A percentile compares a stretch with the other conserved stretches of the same genome.
Evolutionary conservation across 2,329 filamentous ascomycete species (phyloP).

Genomic region (Teratosphaeria epicoccoides): DNA sequence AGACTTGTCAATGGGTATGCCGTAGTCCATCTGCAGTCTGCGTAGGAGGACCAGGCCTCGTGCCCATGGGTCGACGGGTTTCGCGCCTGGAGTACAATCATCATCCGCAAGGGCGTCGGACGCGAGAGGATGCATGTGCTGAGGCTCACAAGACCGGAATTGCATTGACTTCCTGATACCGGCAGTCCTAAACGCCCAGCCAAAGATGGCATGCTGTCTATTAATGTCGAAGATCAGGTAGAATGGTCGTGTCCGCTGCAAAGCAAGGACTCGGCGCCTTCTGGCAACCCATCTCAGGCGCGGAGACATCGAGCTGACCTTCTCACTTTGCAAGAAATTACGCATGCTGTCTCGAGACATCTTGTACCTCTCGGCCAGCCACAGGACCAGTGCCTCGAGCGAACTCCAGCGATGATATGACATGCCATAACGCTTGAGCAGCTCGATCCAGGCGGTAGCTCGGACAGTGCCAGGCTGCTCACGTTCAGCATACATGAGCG

Average conservation of each 20-base stretch:
- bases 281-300: neutral
- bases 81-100: neutral
- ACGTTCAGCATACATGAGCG: constrained; percentile 30
- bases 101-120: neutral
- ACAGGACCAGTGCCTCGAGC: constrained; percentile 41
- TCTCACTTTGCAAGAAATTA: neutral
- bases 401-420: constrained; percentile 37
- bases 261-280: neutral
- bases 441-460: constrained; percentile 44
- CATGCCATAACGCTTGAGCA: constrained; percentile 52
- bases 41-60: constrained; percentile 22
- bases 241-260: neutral
- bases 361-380: constrained; percentile 34
- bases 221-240: constrained; percentile 1
- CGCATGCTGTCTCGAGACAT: neutral
- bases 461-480: neutral
- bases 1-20: constrained; percentile 12
- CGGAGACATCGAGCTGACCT: neutral
- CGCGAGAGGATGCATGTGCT: neutral
- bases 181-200: constrained; percentile 22
- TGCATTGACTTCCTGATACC: neutral
- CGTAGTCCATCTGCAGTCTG: constrained; percentile 12
- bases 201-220: constrained; percentile 22
- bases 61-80: constrained; percentile 15
- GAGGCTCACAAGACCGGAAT: too few species aligned